Conservation (phyloP, 2,329 filamentous ascomycete genomes). For the Pseudopyrenochaeta lycopersici region DNA sequence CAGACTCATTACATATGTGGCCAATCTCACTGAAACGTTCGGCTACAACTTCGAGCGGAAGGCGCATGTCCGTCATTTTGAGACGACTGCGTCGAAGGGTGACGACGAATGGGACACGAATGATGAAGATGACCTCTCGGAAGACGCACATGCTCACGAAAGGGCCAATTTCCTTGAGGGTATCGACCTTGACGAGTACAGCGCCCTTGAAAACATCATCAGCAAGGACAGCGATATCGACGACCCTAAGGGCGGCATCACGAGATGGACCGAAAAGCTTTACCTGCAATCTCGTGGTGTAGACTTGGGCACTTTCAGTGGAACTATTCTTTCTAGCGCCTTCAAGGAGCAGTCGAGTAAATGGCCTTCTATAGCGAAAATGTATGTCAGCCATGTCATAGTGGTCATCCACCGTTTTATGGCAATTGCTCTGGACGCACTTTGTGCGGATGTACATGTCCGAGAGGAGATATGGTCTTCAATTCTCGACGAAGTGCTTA, state of each 20-base stretch:
- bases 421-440: neutral
- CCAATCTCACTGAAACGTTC: slow-evolving; percentile 1
- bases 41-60: slow-evolving; percentile 3
- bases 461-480: neutral
- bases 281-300: neutral
- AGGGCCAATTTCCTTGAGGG: neutral
- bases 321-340: neutral
- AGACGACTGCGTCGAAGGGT: neutral
- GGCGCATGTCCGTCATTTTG: neutral
- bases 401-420: neutral
- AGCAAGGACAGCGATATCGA: neutral
- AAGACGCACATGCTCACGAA: too few relatives aligned
- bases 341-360: neutral
- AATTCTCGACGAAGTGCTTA: neutral
- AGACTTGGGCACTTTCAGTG: neutral
- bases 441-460: neutral
- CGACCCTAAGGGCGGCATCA: neutral
- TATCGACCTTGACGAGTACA: slow-evolving; percentile 2
- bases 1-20: slow-evolving; percentile 5
- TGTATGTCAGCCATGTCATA: neutral
- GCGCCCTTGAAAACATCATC: slow-evolving; percentile 2
- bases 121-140: neutral
- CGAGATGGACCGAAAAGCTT: neutral
- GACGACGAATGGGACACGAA: slow-evolving; percentile 1
- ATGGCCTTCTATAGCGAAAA: neutral